Base-by-base conservation (phyloP, 2,329 filamentous ascomycete species). In the Colletotrichum endophyticum region DNA sequence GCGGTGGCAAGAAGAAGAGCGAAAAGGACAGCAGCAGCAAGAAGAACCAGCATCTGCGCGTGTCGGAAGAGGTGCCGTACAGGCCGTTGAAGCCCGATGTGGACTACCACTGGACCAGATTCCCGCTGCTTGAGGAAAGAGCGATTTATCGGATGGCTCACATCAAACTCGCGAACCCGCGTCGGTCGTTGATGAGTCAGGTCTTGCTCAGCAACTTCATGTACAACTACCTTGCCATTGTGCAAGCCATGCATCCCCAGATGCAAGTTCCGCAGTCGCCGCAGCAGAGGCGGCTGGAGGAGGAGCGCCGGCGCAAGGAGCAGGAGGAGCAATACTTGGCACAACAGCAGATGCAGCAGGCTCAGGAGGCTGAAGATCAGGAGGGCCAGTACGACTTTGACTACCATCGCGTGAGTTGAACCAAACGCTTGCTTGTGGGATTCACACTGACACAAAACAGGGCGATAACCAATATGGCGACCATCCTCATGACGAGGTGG, bases 141-240 rank as follows among this genome's bases (percentile, higher is more conserved):
- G 97, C 97, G 25, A 99, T 99, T 76, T 99, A 99, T 85, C 93
- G 97, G 77, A 98, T 99, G 95, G 97, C 97, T 22, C 97, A 99
- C 84, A 98, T 99, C 86, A 99, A 99, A 85, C 92, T 99, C 77
- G 97, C 97, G n/a, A 99, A 99, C 83, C 97, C 97, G 49, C 93
- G 96, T 61, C 94, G 97, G 72, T 95, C 96, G 56, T 87, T 99
- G 68, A 94, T 98, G 82, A 98, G 96, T 76, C 97, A 99, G 85
- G 97, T 99, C 27, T 89, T 99, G 75, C 91, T 99, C 79, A 98
- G 96, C 86, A 99, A 99, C 84, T 99, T 99, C 86, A 99, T 99
- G 97, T 99, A 99, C 87, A 97, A 96, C 73, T 99, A 99, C 84
- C 91, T 99, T 79, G 97, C 97, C 78, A 99, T 99, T 85, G 97